These are phyloP conservation scores for Syzygium aqueum DNA, from an alignment of 345 rosid genomes.

Conservation along the genomic window DNA sequence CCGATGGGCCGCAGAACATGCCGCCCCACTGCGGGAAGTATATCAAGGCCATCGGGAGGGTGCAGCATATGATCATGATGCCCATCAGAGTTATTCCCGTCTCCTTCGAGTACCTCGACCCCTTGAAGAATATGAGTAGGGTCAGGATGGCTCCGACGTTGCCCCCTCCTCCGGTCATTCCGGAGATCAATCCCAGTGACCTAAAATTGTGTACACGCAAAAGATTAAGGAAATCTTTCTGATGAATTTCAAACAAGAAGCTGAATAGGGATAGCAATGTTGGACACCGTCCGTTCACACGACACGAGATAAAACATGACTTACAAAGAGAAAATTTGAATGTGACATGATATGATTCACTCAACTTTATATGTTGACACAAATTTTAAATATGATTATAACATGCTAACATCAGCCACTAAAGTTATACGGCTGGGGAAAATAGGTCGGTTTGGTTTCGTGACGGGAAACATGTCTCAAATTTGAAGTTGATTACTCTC, in stretches of 20 bases:
- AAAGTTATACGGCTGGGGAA: neutral
- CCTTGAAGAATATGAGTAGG: conserved; percentile 78
- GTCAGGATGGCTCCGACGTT: conserved; percentile 87
- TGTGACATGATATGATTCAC: neutral
- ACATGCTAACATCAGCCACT: neutral
- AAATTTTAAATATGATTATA: neutral
- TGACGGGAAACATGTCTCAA: neutral
- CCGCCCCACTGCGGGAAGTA: conserved; percentile 98
- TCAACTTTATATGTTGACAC: neutral
- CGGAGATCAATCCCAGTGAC: conserved; percentile 76
- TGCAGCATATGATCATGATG: conserved; percentile 63
- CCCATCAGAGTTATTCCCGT: conserved; percentile 79
- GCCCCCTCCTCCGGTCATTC: conserved; percentile 95
- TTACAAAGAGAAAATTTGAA: neutral
- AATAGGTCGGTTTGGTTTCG: neutral
- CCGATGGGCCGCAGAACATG: conserved; percentile 70
- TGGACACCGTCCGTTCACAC: neutral
- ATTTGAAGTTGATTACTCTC: neutral
- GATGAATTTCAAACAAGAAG: neutral
- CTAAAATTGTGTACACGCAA: conserved; percentile 8
- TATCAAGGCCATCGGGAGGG: conserved; percentile 48
- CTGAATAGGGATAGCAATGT: neutral
- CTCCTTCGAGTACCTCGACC: conserved; percentile 73
- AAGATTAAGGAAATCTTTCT: neutral
- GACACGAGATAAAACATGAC: neutral